Evolutionary conservation across 495 filamentous ascomycete genomes (phyloP), one percentile per base, ranked within the genome.

Genomic region (Parmelia sp.): DNA sequence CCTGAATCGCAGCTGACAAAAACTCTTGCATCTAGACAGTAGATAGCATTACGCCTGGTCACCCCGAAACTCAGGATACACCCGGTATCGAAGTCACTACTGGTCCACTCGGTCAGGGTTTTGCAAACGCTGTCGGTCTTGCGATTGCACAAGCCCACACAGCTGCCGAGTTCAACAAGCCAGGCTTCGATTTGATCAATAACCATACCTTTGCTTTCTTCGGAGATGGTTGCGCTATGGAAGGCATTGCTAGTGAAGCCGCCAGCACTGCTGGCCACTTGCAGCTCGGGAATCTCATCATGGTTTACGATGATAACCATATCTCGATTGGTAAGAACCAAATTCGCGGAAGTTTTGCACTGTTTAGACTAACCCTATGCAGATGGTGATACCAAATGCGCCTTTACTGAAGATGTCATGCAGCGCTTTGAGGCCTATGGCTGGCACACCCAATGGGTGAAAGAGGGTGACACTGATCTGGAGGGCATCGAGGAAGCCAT

Each of bases 191-290:
- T 58, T 77, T 99, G 39, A 78, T 95, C 80, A 88, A 91, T 83
- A 97, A 97, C 86, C 86, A 97, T 86, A 99, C 94, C 72, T 99
- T 90, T 78, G 76, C 70, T 76, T 96, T 97, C 85, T 90, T 99
- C 75, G 94, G 94, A 76, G 94, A 99, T 84, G 94, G 94, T 59
- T 99, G 94, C 78, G 86, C 93, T 77, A 95, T 95, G 92, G 94
- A 99, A 82, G 94, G 94, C 82, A 85, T 99, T 83, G 89, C 95
- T 66, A 83, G 83, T 74, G 94, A 99, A 80, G 95, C 94, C 66
- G 91, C 86, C 68, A 96, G 91, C 57, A 83, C 88, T 72, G 94
- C 94, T 69, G 94, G 94, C 75, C 94, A 99, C 79, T 81, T 97
- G 77, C 91, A 97, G 82, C 83, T 99, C 44, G 95, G 94, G 66